Evolutionary conservation across 2,329 filamentous ascomycete species (phyloP), one percentile per base, ranked within the genome.

Genomic region (Scytalidium sp.): DNA sequence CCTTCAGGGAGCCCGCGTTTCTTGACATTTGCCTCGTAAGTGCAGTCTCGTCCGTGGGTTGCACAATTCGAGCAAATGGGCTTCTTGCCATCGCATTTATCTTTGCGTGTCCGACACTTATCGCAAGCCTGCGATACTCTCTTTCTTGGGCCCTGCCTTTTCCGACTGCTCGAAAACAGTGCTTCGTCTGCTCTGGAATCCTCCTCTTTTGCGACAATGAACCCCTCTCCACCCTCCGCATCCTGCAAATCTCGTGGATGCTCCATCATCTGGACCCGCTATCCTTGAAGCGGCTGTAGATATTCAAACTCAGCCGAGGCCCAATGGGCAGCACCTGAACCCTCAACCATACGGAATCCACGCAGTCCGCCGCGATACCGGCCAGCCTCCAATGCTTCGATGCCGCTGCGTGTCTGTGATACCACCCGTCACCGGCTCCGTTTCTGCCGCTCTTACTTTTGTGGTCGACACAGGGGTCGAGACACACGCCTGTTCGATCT

Each of bases 1-100:
- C 88, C 88, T n/a, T 88, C 88, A 59, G 87, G 87, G 10, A 92
- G 81, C 3, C 88, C 88, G 55, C 88, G 77, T 65, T 90, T 90
- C 67, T 89, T 90, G 7, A 85, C 83, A 47, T 82, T 83, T 47
- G 85, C 78, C 53, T 86, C 82, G 64, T 91, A 92, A 76, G 77
- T 75, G 59, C 80, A 84, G 8, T 67, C 60, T 48, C 79, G 68
- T 17, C 71, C 71, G 39, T 78, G 74, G 3, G 71, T 67, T 22
- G 70, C 70, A 64, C 80, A 84, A 2, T 79, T 81, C 15, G 84
- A 84, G 65, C 88, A 92, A 27, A 74, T 66, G 44, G 87, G 76
- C 47, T 78, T 80, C 36, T 74, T 66, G n/a, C 80, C 80, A 56
- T 84, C 78, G 61, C 81, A 84, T 61, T 81, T 83, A 61, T 83